Evolutionary conservation across 2,329 filamentous ascomycete genomes (phyloP).

Genomic region (Rhinocladiella mackenziei): DNA sequence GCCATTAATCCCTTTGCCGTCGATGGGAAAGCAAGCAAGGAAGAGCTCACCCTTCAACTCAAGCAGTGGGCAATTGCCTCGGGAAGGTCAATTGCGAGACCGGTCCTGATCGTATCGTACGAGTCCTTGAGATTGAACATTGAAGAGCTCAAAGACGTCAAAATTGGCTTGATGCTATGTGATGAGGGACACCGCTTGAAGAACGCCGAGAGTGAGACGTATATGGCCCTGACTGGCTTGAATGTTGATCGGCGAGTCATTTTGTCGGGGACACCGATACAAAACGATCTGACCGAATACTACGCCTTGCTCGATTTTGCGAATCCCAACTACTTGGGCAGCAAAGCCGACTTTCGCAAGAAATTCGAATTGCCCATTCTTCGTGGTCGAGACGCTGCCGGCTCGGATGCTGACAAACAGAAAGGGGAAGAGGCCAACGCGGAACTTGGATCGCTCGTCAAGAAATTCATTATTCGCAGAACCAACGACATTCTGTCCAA

Average conservation of each 20-base stretch:
- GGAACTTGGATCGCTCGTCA: conserved; percentile 79
- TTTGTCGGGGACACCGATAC: conserved; percentile 92
- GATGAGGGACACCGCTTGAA: conserved; percentile 96
- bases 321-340: conserved; percentile 87
- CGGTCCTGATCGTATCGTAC: conserved; percentile 96
- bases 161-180: conserved; percentile 88
- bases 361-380: conserved; percentile 90
- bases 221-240: conserved; percentile 80
- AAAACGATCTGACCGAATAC: conserved; percentile 98
- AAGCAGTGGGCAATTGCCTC: conserved; percentile 91
- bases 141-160: conserved; percentile 81
- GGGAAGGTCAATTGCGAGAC: conserved; percentile 82
- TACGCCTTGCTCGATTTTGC: conserved; percentile 95
- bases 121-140: conserved; percentile 90
- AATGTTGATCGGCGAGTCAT: conserved; percentile 92
- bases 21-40: conserved; percentile 92
- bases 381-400: conserved; percentile 83
- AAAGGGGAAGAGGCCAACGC: conserved; percentile 77
- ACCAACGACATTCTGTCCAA: conserved; percentile 98
- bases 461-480: conserved; percentile 96
- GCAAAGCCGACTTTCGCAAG: conserved; percentile 86
- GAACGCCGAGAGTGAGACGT: conserved; percentile 94
- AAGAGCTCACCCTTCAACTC: conserved; percentile 83
- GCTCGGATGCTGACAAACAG: conserved; percentile 74
- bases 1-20: conserved; percentile 91